Conservation (phyloP, 2,329 filamentous ascomycete genomes). For the Sclerotinia subarctica region DNA sequence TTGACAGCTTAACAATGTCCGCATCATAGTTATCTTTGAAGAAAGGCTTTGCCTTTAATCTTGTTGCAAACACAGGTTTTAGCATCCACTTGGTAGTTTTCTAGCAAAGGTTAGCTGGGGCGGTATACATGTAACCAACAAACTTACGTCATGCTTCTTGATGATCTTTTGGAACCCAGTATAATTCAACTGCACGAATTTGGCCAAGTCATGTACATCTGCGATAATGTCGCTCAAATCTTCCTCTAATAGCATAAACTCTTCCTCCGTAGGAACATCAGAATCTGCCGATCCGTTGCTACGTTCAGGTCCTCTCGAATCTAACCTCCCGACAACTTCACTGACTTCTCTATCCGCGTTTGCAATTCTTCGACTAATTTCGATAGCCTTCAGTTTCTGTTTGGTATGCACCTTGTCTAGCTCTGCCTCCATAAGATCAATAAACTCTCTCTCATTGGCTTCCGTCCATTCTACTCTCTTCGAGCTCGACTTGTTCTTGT, state of each 20-base stretch:
- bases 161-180: constrained; percentile 99
- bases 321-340: constrained; percentile 75
- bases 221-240: constrained; percentile 97
- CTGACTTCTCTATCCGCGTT: constrained; percentile 85
- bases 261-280: constrained; percentile 73
- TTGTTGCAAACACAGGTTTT: constrained; percentile 90
- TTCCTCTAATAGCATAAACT: constrained; percentile 90
- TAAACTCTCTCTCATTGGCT: constrained; percentile 86
- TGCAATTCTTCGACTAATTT: constrained; percentile 88
- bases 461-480: constrained; percentile 74
- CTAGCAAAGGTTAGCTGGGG: constrained; percentile 44
- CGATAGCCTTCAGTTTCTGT: constrained; percentile 94
- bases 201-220: constrained; percentile 95
- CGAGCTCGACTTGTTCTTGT: constrained; percentile 46
- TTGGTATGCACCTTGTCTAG: constrained; percentile 97
- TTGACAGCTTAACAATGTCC: constrained; percentile 91
- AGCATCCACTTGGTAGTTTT: constrained; percentile 95
- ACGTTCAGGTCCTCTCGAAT: constrained; percentile 53
- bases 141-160: constrained; percentile 93
- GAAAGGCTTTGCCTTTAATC: constrained; percentile 93
- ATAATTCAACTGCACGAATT: constrained; percentile 98
- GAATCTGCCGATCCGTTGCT: constrained; percentile 34
- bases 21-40: constrained; percentile 99
- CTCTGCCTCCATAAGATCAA: constrained; percentile 81
- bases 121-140: neutral